Percentiles rank a stretch among this genome's conserved stretches.
Conservation (phyloP, 2,329 filamentous ascomycete species). For the Fusarium setosum region DNA sequence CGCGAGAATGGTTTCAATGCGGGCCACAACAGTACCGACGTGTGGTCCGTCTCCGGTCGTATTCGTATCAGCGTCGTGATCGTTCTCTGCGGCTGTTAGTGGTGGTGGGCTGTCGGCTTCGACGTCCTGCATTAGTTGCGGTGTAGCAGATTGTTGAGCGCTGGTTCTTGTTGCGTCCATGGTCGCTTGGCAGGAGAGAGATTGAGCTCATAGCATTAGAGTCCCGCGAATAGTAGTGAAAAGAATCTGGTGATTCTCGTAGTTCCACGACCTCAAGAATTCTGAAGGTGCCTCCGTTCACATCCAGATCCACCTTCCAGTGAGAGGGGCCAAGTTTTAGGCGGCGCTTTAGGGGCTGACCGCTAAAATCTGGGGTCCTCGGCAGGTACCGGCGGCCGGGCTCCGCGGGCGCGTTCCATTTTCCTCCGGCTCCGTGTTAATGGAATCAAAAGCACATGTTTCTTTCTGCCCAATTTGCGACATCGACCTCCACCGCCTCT, state of each 20-base stretch:
- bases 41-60: slow-evolving; percentile 18
- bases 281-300: too few relatives aligned
- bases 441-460: slow-evolving; percentile 29
- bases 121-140: slow-evolving; percentile 7
- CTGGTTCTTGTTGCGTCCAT: slow-evolving; percentile 8
- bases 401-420: slow-evolving; percentile 14
- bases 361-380: slow-evolving; percentile 28
- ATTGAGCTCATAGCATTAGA: background rate
- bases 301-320: too few relatives aligned
- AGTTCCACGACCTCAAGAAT: too few relatives aligned
- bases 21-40: slow-evolving; percentile 44
- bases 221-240: too few relatives aligned
- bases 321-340: background rate
- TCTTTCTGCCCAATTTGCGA: slow-evolving; percentile 5
- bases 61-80: slow-evolving; percentile 37
- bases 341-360: slow-evolving; percentile 31
- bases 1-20: slow-evolving; percentile 52
- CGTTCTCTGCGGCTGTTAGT: background rate
- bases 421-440: slow-evolving; percentile 22
- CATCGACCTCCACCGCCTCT: slow-evolving; percentile 22
- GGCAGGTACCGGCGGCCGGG: slow-evolving; percentile 25
- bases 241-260: too few relatives aligned
- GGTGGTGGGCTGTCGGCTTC: background rate
- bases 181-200: background rate
- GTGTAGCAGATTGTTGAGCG: slow-evolving; percentile 16